These are phyloP conservation scores for Penicillium freii DNA, from an alignment of 2,329 filamentous ascomycete species.

Conservation along the genomic window DNA sequence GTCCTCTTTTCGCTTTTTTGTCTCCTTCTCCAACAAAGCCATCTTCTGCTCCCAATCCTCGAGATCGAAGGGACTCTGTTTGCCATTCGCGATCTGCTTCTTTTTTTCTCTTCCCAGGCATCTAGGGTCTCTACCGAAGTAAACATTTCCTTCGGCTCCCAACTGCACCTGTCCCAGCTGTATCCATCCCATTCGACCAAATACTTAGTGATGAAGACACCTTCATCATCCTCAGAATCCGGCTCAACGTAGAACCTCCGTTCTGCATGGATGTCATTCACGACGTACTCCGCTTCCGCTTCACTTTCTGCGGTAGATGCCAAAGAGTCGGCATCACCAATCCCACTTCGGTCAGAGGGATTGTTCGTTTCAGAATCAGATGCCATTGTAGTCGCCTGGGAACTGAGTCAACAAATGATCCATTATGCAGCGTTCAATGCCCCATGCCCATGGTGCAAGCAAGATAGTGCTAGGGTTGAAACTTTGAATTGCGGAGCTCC, in stretches of 20 bases:
- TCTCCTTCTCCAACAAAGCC: constrained; percentile 2
- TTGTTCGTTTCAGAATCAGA: constrained; percentile 13
- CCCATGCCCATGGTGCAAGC: not conserved
- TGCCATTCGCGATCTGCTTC: constrained; percentile 31
- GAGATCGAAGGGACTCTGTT: constrained; percentile 34
- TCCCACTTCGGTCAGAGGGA: constrained; percentile 31
- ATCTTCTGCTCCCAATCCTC: constrained; percentile 29
- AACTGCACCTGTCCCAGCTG: constrained; percentile 55
- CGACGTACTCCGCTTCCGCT: constrained; percentile 51
- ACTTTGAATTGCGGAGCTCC: not conserved
- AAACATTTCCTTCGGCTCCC: constrained; percentile 51
- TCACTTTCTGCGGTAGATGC: constrained; percentile 52
- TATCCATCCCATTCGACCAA: constrained; percentile 66
- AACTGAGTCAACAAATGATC: not conserved
- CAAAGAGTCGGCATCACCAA: constrained; percentile 53
- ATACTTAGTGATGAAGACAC: constrained; percentile 41
- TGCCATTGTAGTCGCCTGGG: not conserved
- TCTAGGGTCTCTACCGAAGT: constrained; percentile 36
- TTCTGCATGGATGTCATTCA: constrained; percentile 56
- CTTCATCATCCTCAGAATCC: constrained; percentile 22
- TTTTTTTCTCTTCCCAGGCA: constrained; percentile 42
- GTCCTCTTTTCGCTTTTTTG: not conserved
- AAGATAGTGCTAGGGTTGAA: not conserved
- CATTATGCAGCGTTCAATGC: not conserved
- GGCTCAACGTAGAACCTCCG: constrained; percentile 11